phyloP scores from a whole-genome alignment of 371 early-diverging fungal genomes.

The Saksenaea oblongispora region DNA sequence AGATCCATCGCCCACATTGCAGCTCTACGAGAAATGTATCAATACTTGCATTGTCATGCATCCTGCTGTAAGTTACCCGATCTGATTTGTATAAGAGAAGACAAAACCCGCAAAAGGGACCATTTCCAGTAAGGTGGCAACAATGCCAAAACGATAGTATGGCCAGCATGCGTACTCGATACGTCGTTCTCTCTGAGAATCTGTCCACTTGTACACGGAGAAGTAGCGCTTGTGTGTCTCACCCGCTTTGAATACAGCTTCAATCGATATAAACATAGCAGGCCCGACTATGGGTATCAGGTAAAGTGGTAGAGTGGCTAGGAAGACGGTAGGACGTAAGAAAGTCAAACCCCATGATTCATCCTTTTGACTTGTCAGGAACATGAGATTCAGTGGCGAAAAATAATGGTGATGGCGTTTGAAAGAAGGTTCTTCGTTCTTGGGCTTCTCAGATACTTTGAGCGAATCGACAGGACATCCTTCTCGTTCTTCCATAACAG shows the following conservation, averaged over 20 bases:
- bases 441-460: conserved; percentile 9
- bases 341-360: conserved; percentile 25
- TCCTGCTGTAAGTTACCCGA: conserved; percentile 31
- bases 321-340: conserved; percentile 27
- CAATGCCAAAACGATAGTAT: conserved; percentile 43
- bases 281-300: conserved; percentile 39
- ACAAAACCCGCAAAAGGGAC: conserved; percentile 43
- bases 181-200: conserved; percentile 27
- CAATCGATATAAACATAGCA: conserved; percentile 28
- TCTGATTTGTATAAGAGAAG: conserved; percentile 45
- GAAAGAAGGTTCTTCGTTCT: background rate
- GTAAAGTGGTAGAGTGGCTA: conserved; percentile 37
- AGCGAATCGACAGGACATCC: conserved; percentile 18
- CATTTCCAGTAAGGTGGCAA: conserved; percentile 43
- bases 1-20: conserved; percentile 47
- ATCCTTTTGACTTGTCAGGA: conserved; percentile 26
- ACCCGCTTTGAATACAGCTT: conserved; percentile 37
- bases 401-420: conserved; percentile 15
- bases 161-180: conserved; percentile 33
- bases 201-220: conserved; percentile 32
- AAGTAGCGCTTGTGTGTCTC: conserved; percentile 39
- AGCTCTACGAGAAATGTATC: conserved; percentile 20
- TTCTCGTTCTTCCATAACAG: conserved; percentile 27
- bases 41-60: background rate
- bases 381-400: conserved; percentile 35